Percentiles rank a stretch among this genome's conserved stretches.
Evolutionary conservation across 2,329 filamentous ascomycete species (phyloP).

Genomic region (Thelonectria olida): DNA sequence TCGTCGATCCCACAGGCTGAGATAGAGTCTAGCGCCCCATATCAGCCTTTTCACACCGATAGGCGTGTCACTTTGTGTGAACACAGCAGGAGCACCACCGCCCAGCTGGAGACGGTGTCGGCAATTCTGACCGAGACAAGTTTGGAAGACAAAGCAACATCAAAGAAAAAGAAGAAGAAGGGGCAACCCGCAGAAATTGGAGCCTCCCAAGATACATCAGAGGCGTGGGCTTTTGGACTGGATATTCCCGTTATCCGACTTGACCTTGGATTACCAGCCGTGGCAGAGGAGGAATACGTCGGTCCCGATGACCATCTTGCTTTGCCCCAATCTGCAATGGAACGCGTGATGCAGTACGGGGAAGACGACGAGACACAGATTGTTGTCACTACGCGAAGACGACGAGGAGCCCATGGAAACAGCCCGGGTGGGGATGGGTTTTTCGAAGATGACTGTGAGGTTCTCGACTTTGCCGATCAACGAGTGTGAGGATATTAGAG

Average conservation of each 20-base stretch:
- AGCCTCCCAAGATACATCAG: conserved; percentile 25
- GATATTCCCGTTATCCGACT: conserved; percentile 60
- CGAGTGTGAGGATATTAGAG: conserved; percentile 57
- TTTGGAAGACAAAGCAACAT: conserved; percentile 50
- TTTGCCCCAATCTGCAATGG: conserved; percentile 71
- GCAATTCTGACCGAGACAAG: conserved; percentile 52
- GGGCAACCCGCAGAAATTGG: conserved; percentile 37
- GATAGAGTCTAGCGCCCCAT: conserved; percentile 94
- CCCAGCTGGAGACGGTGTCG: conserved; percentile 49
- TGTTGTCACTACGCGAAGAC: conserved; percentile 81
- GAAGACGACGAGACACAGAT: conserved; percentile 80
- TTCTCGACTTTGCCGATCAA: conserved; percentile 85
- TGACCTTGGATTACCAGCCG: conserved; percentile 58
- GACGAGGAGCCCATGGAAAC: conserved; percentile 61
- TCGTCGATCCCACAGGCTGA: conserved; percentile 80
- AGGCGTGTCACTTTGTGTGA: conserved; percentile 81
- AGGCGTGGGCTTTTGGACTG: conserved; percentile 70
- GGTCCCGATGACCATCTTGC: conserved; percentile 65
- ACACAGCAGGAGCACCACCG: conserved; percentile 54
- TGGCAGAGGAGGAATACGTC: conserved; percentile 62
- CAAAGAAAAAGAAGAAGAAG: conserved; percentile 51
- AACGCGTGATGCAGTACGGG: conserved; percentile 67
- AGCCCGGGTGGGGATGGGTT: conserved; percentile 76
- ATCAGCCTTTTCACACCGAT: conserved; percentile 96
- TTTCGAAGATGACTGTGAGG: conserved; percentile 92